Evolutionary conservation across 2,329 filamentous ascomycete species (phyloP).

Genomic region (Fusarium dlaminii): DNA sequence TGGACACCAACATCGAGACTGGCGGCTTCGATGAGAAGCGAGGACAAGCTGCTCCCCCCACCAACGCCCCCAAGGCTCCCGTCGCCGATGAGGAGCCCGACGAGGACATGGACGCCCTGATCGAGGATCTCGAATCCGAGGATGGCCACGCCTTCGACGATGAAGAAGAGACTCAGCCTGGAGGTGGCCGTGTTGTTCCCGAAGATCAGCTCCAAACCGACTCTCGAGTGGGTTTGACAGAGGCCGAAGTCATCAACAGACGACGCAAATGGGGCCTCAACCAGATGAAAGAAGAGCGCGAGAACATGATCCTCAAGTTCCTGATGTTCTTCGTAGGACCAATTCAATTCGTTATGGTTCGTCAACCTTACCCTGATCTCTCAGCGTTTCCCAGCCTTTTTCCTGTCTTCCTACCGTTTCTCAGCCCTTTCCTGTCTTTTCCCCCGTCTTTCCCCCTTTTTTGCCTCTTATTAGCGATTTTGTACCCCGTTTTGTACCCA

Average conservation of each 20-base stretch:
- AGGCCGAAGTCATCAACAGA: conserved; percentile 70
- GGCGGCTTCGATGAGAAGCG: conserved; percentile 73
- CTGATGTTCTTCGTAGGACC: conserved; percentile 84
- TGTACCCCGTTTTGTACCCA: not conserved
- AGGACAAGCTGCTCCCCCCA: conserved; percentile 47
- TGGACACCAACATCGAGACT: conserved; percentile 72
- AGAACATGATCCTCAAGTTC: conserved; percentile 87
- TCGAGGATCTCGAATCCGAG: conserved; percentile 85
- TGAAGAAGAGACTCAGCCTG: conserved; percentile 57
- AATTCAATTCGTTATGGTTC: conserved; percentile 91
- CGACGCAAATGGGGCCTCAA: conserved; percentile 84
- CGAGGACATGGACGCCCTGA: conserved; percentile 86
- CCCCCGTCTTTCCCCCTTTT: not conserved
- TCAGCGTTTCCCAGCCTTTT: not conserved
- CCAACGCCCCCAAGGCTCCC: conserved; percentile 51
- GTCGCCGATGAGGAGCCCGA: conserved; percentile 74
- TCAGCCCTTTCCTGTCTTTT: not conserved
- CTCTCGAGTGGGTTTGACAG: conserved; percentile 75
- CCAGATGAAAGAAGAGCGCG: conserved; percentile 91
- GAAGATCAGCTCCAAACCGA: conserved; percentile 84
- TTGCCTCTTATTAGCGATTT: too few species aligned
- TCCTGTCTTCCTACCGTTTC: not conserved
- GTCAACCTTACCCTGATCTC: conserved; percentile 40
- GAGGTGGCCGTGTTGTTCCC: conserved; percentile 70
- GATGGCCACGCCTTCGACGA: conserved; percentile 77